Conservation (phyloP, 345 rosid genomes). For the Camelina sativa region DNA sequence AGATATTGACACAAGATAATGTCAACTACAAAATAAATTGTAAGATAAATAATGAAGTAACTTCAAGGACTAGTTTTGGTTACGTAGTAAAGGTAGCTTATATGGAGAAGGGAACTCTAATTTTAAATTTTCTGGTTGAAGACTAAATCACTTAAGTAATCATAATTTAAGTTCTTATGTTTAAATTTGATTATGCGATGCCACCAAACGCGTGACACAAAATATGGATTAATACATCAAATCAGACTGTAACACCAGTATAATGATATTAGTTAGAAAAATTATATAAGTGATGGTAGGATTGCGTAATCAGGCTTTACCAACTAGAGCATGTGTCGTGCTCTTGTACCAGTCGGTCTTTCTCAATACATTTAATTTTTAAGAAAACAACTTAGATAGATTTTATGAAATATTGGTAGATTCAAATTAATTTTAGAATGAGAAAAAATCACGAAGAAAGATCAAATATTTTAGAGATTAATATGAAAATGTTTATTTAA, state of each 20-base stretch:
- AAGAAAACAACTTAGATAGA: not conserved
- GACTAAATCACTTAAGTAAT: constrained; percentile 37
- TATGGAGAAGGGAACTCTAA: constrained; percentile 31
- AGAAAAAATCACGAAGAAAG: not conserved
- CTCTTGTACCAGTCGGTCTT: constrained; percentile 67
- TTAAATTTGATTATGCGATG: constrained; percentile 42
- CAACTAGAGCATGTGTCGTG: constrained; percentile 61
- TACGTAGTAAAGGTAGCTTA: constrained; percentile 44
- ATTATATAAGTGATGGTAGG: constrained; percentile 39
- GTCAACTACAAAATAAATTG: constrained; percentile 27
- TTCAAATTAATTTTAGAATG: not conserved
- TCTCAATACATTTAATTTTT: constrained; percentile 22
- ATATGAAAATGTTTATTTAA: constrained; percentile 8
- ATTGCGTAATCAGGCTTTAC: constrained; percentile 51
- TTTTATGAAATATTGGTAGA: constrained; percentile 14
- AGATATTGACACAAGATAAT: constrained; percentile 19
- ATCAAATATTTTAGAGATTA: not conserved
- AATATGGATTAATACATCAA: constrained; percentile 25
- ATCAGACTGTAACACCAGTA: constrained; percentile 35
- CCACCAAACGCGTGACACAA: constrained; percentile 44
- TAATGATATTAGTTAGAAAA: constrained; percentile 36
- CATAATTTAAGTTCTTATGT: constrained; percentile 23
- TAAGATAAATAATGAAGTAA: constrained; percentile 30
- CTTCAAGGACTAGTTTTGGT: constrained; percentile 45
- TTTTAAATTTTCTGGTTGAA: constrained; percentile 27